Percentiles rank a stretch among this genome's conserved stretches.
These are phyloP conservation scores for Phytophthora uliginosa DNA, from an alignment of 352 stramenopile genomes.

Conservation along the genomic window DNA sequence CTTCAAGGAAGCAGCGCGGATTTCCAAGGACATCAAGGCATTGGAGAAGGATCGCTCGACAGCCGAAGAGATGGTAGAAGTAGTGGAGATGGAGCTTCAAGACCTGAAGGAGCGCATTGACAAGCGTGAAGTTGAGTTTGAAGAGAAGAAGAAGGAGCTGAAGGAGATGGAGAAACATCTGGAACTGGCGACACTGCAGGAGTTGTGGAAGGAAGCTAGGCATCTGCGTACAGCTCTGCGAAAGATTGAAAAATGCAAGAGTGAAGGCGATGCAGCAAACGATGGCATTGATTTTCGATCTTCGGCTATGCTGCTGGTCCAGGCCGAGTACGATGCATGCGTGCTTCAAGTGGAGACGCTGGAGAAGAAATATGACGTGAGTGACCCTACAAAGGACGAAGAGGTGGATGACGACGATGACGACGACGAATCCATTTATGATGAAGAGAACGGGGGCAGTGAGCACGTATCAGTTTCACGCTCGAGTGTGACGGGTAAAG, in stretches of 20 bases:
- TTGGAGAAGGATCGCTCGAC: conserved; percentile 85
- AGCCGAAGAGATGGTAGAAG: conserved; percentile 86
- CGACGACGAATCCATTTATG: conserved; percentile 62
- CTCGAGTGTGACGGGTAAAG: conserved; percentile 33
- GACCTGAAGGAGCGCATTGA: conserved; percentile 81
- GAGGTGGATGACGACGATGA: conserved; percentile 59
- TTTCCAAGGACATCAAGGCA: conserved; percentile 91
- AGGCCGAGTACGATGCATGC: conserved; percentile 83
- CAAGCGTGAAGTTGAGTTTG: conserved; percentile 72
- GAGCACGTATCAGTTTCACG: conserved; percentile 18
- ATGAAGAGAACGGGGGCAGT: conserved; percentile 46
- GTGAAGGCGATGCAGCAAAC: conserved; percentile 57
- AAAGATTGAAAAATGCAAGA: conserved; percentile 82
- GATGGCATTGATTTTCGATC: conserved; percentile 75
- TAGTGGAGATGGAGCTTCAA: conserved; percentile 86
- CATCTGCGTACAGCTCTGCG: conserved; percentile 64
- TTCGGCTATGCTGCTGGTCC: conserved; percentile 75
- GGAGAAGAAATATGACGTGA: conserved; percentile 80
- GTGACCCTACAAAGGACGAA: conserved; percentile 61
- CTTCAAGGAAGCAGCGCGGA: conserved; percentile 87
- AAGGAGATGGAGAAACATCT: conserved; percentile 82
- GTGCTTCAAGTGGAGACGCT: conserved; percentile 67
- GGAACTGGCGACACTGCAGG: conserved; percentile 72
- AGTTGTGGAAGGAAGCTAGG: conserved; percentile 83
- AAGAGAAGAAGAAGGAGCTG: conserved; percentile 84